A percentile compares a stretch with the other conserved stretches of the same genome.
phyloP scores from a whole-genome alignment of 768 basidiomycete genomes.

The Termitomyces bulborhizus region DNA sequence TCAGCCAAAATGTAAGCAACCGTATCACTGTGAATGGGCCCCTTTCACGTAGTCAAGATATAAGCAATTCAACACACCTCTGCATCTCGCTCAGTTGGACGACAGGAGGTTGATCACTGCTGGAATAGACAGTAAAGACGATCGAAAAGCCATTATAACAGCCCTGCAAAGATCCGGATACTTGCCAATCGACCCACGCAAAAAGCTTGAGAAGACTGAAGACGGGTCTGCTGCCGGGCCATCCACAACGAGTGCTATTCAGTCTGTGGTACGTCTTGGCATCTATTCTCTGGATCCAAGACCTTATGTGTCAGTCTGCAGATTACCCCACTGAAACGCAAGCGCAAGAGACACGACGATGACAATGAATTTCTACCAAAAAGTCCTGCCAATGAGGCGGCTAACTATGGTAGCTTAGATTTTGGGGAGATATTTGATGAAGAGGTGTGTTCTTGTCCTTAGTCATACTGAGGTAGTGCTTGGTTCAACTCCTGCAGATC shows the following conservation, averaged over 20 bases:
- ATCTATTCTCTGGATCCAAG: background rate
- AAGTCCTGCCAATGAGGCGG: conserved; percentile 43
- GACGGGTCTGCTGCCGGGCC: conserved; percentile 12
- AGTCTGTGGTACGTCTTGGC: conserved; percentile 22
- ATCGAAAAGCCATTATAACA: conserved; percentile 50
- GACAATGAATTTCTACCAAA: conserved; percentile 56
- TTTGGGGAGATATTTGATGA: conserved; percentile 74
- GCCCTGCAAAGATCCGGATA: conserved; percentile 66
- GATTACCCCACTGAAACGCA: conserved; percentile 44
- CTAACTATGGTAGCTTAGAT: conserved; percentile 48
- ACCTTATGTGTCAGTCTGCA: conserved; percentile 10
- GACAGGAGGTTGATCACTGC: conserved; percentile 50
- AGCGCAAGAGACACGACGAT: conserved; percentile 45
- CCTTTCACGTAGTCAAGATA: conserved; percentile 39
- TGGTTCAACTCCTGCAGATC: conserved; percentile 28
- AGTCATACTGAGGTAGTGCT: background rate
- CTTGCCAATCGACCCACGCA: conserved; percentile 23
- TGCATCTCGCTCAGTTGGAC: conserved; percentile 49
- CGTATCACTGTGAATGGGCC: background rate
- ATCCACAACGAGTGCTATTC: conserved; percentile 17
- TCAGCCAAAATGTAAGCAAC: conserved; percentile 59
- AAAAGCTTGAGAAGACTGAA: conserved; percentile 13
- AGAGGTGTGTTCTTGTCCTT: conserved; percentile 34
- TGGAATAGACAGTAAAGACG: conserved; percentile 60
- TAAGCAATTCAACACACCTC: conserved; percentile 60